A percentile compares a stretch with the other conserved stretches of the same genome.
These are phyloP conservation scores for Barnettozyma hawaiiensis DNA, from an alignment of 1,139 yeast genomes.

Conservation along the genomic window DNA sequence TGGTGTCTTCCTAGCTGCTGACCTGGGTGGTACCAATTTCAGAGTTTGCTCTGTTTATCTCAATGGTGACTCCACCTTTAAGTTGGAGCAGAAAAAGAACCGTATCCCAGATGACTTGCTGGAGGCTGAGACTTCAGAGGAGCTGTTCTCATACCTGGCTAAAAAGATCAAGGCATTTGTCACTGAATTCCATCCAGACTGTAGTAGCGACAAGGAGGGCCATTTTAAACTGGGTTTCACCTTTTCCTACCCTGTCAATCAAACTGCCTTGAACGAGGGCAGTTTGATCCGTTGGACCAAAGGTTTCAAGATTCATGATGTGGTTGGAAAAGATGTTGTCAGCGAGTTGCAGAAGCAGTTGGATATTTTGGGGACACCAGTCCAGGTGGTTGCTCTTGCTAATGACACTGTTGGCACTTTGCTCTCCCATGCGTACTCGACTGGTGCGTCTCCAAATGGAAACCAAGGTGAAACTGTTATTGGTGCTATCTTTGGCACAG, in stretches of 20 bases:
- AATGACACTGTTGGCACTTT: constrained; percentile 94
- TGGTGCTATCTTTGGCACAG: constrained; percentile 93
- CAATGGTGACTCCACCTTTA: constrained; percentile 75
- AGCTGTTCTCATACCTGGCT: constrained; percentile 67
- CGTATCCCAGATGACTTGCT: constrained; percentile 69
- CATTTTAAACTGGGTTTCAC: constrained; percentile 79
- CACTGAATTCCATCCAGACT: constrained; percentile 47
- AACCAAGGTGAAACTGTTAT: constrained; percentile 62
- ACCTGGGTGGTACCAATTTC: constrained; percentile 82
- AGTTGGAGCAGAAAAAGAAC: constrained; percentile 62
- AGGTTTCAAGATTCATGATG: constrained; percentile 80
- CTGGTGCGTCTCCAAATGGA: constrained; percentile 42
- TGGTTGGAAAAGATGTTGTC: constrained; percentile 79
- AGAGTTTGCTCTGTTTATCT: constrained; percentile 79
- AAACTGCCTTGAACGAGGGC: constrained; percentile 72
- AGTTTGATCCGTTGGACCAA: constrained; percentile 89
- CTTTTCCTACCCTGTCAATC: constrained; percentile 86
- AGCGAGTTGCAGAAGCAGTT: constrained; percentile 61
- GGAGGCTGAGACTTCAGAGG: constrained; percentile 47
- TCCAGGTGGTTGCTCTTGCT: constrained; percentile 78
- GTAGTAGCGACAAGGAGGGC: constrained; percentile 23
- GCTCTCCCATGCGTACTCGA: constrained; percentile 73
- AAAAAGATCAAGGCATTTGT: constrained; percentile 57
- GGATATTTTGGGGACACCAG: constrained; percentile 52
- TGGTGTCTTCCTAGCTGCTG: constrained; percentile 76